Evolutionary conservation across 2,329 filamentous ascomycete species (phyloP).

Genomic region (Pyricularia grisea): DNA sequence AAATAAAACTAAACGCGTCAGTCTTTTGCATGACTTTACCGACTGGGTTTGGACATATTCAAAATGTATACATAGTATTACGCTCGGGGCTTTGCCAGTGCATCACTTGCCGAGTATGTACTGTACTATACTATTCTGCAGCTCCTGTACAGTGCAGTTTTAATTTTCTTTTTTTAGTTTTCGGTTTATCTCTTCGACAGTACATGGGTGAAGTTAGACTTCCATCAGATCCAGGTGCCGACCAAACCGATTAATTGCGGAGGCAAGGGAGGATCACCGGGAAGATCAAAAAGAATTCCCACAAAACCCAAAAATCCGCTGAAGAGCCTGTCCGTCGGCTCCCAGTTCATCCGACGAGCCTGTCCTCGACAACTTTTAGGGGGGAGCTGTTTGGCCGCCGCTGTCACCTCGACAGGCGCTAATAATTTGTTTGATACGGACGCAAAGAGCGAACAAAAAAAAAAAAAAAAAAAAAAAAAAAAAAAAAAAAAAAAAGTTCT

Average conservation of each 20-base stretch:
- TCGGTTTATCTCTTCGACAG: background rate
- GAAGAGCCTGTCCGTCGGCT: background rate
- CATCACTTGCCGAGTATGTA: too few species aligned
- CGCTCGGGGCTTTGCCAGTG: too few species aligned
- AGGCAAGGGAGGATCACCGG: background rate
- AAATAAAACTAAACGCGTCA: too few species aligned
- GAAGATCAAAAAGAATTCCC: background rate
- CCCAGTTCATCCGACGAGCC: background rate
- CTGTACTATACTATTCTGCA: too few species aligned
- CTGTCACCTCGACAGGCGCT: background rate
- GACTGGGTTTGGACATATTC: too few species aligned
- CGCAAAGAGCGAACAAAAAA: too few species aligned
- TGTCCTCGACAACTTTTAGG: too few species aligned
- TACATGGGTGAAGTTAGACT: background rate
- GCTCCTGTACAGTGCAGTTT: background rate
- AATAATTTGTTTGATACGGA: background rate
- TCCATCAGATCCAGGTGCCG: background rate
- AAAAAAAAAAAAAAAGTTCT: background rate
- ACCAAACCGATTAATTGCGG: background rate
- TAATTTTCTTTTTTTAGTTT: background rate
- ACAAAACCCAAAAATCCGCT: background rate
- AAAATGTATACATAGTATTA: too few species aligned
- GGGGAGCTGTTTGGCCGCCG: background rate
- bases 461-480: too few species aligned
- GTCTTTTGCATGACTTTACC: too few species aligned